Base-by-base conservation (phyloP, 225 moss, liverwort and hornwort species). In the Straminergon stramineum region DNA sequence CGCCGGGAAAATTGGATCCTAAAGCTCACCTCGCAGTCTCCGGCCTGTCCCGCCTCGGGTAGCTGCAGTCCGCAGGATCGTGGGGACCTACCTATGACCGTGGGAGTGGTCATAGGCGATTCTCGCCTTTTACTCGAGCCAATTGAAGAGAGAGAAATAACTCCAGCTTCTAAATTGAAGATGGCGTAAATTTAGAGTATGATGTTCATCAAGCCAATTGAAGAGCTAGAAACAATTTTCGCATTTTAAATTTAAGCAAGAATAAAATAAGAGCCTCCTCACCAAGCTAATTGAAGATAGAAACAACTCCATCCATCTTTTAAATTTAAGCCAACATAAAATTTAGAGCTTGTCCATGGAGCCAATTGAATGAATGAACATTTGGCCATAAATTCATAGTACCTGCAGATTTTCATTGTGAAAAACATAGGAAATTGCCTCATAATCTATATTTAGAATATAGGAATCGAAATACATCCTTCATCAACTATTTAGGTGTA, bases 1-100 rank as follows among this genome's bases (percentile, higher is more conserved):
- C 17, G 80, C 89, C 87, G 84, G 19, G 89, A 87, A 87, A 91
- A 87, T 74, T 87, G 91, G 91, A 91, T 89, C 91, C 91, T 58
- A 37, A 31, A 73, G 81, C 62, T 35, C 57, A 30, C 19, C 55
- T 78, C 43, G 63, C 86, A 32, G 77, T 32, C 24, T 30, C n/a
- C 16, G 27, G 27, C 30, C 68, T 75, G 86, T 86, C 60, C 67
- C 41, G 21, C 78, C 56, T 52, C 70, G 60, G 10, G 52, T 67
- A 30, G 67, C 43, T 75, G 63, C 85, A 85, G 85, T 60, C 86
- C 91, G 82, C 82, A 81, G 83, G 48, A 89, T 84, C 23, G 16
- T 31, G 45, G 17, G 11, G 85, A 43, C 35, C 48, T 48, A 48
- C 48, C 85, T 58, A 30, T 16, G 87, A 56, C 75, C 67, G 77